Conservation (phyloP, 176 grass and related monocot species). For the Thinopyrum elongatum region DNA sequence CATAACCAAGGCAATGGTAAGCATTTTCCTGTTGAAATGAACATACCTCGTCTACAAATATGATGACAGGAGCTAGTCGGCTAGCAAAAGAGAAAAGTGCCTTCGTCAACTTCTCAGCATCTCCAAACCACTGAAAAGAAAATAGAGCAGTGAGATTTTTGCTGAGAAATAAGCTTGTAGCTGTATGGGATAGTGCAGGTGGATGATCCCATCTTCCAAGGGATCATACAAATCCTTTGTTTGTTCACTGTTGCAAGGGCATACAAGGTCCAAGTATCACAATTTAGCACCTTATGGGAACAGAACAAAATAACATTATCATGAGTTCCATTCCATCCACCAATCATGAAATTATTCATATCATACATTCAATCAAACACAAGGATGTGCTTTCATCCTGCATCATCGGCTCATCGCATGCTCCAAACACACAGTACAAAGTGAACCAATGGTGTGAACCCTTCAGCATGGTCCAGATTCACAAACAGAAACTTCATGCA, state of each 20-base stretch:
- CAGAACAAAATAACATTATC: background rate
- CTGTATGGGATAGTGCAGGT: background rate
- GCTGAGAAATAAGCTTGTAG: conserved; percentile 27
- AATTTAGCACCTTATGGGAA: background rate
- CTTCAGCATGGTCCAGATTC: background rate
- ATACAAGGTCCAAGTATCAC: conserved; percentile 3
- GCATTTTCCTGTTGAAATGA: conserved; percentile 9
- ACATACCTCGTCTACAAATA: conserved; percentile 95
- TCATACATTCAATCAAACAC: conserved; percentile 15
- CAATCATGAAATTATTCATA: conserved; percentile 6
- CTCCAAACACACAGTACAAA: background rate
- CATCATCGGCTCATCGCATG: background rate
- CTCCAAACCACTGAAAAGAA: conserved; percentile 92
- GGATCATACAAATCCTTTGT: background rate
- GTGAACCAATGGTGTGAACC: background rate
- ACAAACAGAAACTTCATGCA: conserved; percentile 18
- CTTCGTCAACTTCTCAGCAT: conserved; percentile 95
- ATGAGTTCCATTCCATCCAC: conserved; percentile 13
- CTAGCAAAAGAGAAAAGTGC: conserved; percentile 97
- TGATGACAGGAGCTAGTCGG: conserved; percentile 81
- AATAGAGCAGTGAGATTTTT: conserved; percentile 23
- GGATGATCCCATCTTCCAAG: conserved; percentile 12
- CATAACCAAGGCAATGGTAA: background rate
- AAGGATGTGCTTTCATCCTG: background rate
- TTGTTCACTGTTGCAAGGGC: background rate